Conservation (phyloP, 352 stramenopile genomes). For the Globisporangium nunn region DNA sequence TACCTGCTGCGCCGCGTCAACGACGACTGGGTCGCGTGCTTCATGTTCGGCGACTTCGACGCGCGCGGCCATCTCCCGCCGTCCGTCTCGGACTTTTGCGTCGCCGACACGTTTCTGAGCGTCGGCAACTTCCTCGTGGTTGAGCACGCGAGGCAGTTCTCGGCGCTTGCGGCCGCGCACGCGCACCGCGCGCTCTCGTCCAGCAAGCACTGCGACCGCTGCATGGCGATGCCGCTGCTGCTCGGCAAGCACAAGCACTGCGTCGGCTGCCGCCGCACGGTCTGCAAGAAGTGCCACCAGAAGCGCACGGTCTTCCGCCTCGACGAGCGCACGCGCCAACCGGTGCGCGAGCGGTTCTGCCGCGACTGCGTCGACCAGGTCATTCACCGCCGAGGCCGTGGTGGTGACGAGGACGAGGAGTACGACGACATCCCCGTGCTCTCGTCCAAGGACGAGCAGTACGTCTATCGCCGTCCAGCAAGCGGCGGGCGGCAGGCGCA, state of each 20-base stretch:
- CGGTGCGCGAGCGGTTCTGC: slow-evolving; percentile 43
- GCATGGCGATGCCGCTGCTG: slow-evolving; percentile 28
- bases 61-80: slow-evolving; percentile 30
- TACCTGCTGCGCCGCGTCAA: slow-evolving; percentile 55
- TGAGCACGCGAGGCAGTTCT: slow-evolving; percentile 49
- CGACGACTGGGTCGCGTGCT: slow-evolving; percentile 45
- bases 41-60: slow-evolving; percentile 43
- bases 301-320: slow-evolving; percentile 45
- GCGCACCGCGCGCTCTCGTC: slow-evolving; percentile 26
- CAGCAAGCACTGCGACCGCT: slow-evolving; percentile 40
- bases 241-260: slow-evolving; percentile 30
- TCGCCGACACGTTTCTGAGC: slow-evolving; percentile 38
- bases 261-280: slow-evolving; percentile 47
- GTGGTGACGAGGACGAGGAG: neutral
- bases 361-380: slow-evolving; percentile 49
- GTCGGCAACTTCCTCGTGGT: slow-evolving; percentile 34
- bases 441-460: neutral
- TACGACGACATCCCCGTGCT: neutral
- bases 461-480: neutral
- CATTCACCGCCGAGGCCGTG: slow-evolving; percentile 10
- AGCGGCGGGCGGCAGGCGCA: neutral
- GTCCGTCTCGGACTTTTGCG: slow-evolving; percentile 32
- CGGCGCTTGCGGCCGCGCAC: slow-evolving; percentile 29
- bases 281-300: slow-evolving; percentile 41
- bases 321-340: slow-evolving; percentile 30